A percentile compares a stretch with the other conserved stretches of the same genome.
Conservation (phyloP, 1,284 basidiomycete species). For the Entoloma clypeatum region DNA sequence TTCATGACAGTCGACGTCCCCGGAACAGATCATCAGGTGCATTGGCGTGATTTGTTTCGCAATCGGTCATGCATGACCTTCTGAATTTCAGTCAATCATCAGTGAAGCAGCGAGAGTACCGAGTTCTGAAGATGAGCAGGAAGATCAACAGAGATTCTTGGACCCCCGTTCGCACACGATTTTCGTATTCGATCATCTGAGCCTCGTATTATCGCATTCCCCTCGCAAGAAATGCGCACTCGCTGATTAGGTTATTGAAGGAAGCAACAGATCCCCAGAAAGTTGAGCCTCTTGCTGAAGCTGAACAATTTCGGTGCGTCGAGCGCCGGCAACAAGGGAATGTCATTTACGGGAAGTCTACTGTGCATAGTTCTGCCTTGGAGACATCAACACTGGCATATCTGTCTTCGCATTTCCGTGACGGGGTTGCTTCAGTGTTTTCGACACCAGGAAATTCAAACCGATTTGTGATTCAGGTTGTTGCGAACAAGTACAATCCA, state of each 20-base stretch:
- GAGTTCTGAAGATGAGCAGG: constrained; percentile 31
- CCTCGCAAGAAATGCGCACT: too few relatives aligned
- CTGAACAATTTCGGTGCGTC: constrained; percentile 73
- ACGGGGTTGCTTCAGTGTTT: constrained; percentile 73
- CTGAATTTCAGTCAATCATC: constrained; percentile 61
- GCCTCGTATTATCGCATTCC: too few relatives aligned
- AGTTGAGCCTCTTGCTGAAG: constrained; percentile 57
- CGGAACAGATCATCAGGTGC: constrained; percentile 66
- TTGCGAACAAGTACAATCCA: constrained; percentile 92
- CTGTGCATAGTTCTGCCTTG: constrained; percentile 55
- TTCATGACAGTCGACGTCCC: constrained; percentile 82
- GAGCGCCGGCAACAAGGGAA: too few relatives aligned
- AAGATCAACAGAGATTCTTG: constrained; percentile 64
- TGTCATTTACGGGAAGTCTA: neutral
- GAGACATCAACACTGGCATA: constrained; percentile 69
- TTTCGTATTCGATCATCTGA: constrained; percentile 81
- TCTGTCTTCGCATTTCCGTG: constrained; percentile 72
- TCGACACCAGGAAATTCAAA: constrained; percentile 39
- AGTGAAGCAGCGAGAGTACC: constrained; percentile 60
- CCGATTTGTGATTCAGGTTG: constrained; percentile 74
- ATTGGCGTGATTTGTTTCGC: constrained; percentile 7
- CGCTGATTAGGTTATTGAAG: constrained; percentile 36
- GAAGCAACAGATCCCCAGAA: constrained; percentile 71
- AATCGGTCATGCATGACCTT: constrained; percentile 15
- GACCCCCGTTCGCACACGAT: constrained; percentile 76